Conservation (phyloP, 208 protist species). For the Zelonia costaricensis region DNA sequence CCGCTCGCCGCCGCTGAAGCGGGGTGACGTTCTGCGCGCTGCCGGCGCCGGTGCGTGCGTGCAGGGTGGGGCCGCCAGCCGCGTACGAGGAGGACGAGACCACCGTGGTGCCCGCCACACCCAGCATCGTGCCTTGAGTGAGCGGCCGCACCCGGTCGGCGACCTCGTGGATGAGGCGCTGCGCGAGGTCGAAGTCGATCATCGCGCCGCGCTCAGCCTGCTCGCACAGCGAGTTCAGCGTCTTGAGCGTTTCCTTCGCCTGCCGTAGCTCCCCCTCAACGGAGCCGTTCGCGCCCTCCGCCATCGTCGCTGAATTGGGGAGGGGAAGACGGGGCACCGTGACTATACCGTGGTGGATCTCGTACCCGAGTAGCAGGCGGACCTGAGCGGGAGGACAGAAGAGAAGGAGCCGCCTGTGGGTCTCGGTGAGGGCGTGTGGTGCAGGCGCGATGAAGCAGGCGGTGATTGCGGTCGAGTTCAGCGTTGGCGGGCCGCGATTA, state of each 20-base stretch:
- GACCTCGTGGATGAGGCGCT: constrained; percentile 18
- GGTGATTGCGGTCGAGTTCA: no score
- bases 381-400: no score
- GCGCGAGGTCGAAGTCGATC: constrained; percentile 25
- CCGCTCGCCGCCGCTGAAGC: constrained; percentile 58
- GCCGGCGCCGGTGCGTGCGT: constrained; percentile 11
- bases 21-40: constrained; percentile 36
- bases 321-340: background rate
- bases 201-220: constrained; percentile 49
- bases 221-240: constrained; percentile 36
- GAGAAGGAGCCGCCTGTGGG: no score
- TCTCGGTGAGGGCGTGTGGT: no score
- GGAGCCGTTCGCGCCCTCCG: constrained; percentile 6
- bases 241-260: constrained; percentile 42
- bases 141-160: constrained; percentile 31
- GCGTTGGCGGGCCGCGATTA: no score
- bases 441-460: no score
- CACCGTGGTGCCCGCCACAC: constrained; percentile 15
- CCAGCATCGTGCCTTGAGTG: constrained; percentile 25
- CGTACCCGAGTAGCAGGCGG: no score
- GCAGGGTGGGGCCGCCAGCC: constrained; percentile 3
- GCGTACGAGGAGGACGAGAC: constrained; percentile 1
- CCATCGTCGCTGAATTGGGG: background rate
- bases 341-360: no score
- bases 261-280: constrained; percentile 53